These are phyloP conservation scores for Ophiostoma perfectum DNA, from an alignment of 2,329 filamentous ascomycete genomes.

Conservation along the genomic window DNA sequence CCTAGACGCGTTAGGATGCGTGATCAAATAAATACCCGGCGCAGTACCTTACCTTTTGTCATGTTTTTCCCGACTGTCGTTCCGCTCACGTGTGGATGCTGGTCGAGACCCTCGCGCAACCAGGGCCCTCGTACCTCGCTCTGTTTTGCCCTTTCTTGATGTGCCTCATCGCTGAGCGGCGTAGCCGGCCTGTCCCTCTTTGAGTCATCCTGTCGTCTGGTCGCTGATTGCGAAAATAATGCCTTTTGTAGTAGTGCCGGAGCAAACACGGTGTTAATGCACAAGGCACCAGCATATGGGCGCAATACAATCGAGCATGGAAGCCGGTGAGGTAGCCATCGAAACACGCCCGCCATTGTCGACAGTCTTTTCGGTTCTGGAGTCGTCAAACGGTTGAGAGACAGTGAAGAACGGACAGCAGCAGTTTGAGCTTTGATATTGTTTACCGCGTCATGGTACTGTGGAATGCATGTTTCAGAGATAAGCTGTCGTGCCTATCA, in stretches of 20 bases:
- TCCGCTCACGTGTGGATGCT: not conserved
- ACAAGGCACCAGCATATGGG: not conserved
- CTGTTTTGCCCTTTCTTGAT: not conserved
- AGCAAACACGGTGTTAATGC: not conserved
- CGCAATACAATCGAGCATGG: not conserved
- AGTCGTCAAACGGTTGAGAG: not conserved
- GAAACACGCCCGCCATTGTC: constrained; percentile 11
- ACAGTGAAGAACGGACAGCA: not conserved
- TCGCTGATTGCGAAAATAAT: not conserved
- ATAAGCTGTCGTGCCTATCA: not conserved
- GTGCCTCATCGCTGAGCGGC: not conserved
- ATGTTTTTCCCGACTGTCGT: not conserved
- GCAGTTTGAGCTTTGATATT: not conserved
- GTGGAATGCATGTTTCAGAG: constrained; percentile 3
- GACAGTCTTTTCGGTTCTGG: not conserved
- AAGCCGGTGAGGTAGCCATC: not conserved
- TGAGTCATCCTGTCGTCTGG: not conserved
- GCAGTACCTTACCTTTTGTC: constrained; percentile 31
- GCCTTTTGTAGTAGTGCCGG: not conserved
- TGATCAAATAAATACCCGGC: too few species aligned
- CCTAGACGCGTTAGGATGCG: constrained; percentile 31
- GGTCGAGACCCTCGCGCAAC: not conserved
- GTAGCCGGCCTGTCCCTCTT: not conserved
- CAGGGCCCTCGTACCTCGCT: not conserved
- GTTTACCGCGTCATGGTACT: not conserved